Percentiles rank a stretch among this genome's conserved stretches.
Conservation (phyloP, 768 basidiomycete genomes). For the Paxillus involutus region DNA sequence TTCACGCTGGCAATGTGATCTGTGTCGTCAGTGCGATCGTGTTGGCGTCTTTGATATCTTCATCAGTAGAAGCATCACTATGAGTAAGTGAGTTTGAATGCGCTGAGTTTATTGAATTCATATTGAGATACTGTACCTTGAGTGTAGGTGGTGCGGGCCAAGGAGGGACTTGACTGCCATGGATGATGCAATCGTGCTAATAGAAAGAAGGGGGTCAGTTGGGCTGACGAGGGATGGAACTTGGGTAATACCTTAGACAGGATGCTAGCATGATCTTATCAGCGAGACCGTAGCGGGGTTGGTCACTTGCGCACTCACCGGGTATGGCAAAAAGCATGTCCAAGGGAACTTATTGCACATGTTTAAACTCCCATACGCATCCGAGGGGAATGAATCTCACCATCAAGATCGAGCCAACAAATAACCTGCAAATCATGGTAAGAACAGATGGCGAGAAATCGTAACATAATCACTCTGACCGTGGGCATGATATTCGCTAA, state of each 20-base stretch:
- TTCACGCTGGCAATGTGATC: not conserved
- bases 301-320: not conserved
- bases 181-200: not conserved
- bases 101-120: too few relatives aligned
- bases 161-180: not conserved
- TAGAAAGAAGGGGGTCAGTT: not conserved
- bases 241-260: not conserved
- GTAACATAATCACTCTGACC: too few relatives aligned
- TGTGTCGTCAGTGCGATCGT: not conserved
- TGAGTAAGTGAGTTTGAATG: not conserved
- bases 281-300: not conserved
- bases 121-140: not conserved
- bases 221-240: not conserved
- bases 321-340: conserved; percentile 1
- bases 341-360: not conserved
- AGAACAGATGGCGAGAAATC: not conserved
- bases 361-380: not conserved
- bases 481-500: conserved; percentile 12
- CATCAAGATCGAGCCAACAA: conserved; percentile 1
- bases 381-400: not conserved
- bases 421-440: not conserved
- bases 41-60: not conserved
- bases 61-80: not conserved
- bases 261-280: not conserved
- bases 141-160: not conserved